Percentiles rank a stretch among this genome's conserved stretches.
Conservation (phyloP, 2,329 filamentous ascomycete genomes). For the Colletotrichum sp. region DNA sequence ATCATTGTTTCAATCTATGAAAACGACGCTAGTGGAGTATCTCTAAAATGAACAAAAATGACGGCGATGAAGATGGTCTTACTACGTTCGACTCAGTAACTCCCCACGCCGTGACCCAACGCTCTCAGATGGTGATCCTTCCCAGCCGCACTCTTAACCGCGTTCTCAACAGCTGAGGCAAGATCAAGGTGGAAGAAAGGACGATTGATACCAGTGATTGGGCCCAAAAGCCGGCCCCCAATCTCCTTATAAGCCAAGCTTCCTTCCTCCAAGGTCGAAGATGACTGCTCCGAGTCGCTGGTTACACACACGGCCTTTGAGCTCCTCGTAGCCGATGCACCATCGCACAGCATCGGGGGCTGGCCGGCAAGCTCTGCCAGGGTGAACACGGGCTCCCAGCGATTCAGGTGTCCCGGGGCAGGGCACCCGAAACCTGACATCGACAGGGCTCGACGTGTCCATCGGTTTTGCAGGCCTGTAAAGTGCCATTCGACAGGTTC, state of each 20-base stretch:
- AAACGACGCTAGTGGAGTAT: background rate
- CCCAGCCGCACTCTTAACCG: slow-evolving; percentile 22
- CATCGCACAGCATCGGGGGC: background rate
- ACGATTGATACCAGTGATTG: slow-evolving; percentile 45
- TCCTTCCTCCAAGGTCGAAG: background rate
- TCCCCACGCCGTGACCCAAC: too few species aligned
- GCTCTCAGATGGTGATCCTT: background rate
- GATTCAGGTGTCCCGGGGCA: background rate
- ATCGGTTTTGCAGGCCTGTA: slow-evolving; percentile 57
- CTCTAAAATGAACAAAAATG: background rate
- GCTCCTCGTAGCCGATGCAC: fast-evolving
- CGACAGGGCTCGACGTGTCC: slow-evolving; percentile 61
- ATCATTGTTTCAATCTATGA: background rate
- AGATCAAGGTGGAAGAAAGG: slow-evolving; percentile 56
- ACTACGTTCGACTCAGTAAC: too few species aligned
- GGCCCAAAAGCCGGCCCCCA: background rate
- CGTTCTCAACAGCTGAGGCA: slow-evolving; percentile 43
- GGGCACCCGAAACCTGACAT: slow-evolving; percentile 60
- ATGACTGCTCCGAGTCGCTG: background rate
- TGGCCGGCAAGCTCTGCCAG: slow-evolving; percentile 23
- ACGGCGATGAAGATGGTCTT: background rate
- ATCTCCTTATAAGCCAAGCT: background rate
- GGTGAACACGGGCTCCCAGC: slow-evolving; percentile 21
- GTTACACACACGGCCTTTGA: background rate
- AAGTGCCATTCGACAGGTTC: slow-evolving; percentile 57